These are phyloP conservation scores for Alternaria sp. DNA, from an alignment of 2,329 filamentous ascomycete genomes.

Conservation along the genomic window DNA sequence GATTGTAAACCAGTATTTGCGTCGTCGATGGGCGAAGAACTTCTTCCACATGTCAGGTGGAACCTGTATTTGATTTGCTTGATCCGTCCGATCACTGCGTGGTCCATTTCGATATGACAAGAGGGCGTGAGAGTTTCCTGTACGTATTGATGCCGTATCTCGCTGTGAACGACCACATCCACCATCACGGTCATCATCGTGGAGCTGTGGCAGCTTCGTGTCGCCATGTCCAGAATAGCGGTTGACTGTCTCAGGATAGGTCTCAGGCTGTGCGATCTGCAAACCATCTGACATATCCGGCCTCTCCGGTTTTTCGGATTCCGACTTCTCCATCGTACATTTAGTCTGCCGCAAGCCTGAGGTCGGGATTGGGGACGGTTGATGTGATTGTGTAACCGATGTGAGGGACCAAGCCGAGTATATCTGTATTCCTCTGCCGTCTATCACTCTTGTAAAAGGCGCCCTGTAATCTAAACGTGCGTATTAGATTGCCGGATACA, in stretches of 20 bases:
- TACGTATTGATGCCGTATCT: background rate
- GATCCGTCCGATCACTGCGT: slow-evolving; percentile 1
- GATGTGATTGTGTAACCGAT: background rate
- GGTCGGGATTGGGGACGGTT: background rate
- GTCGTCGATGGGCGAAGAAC: slow-evolving; percentile 9
- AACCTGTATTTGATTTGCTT: background rate
- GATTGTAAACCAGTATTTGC: slow-evolving; percentile 5
- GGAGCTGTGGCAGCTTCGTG: slow-evolving; percentile 14
- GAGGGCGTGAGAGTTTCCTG: slow-evolving; percentile 6
- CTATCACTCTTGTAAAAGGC: background rate
- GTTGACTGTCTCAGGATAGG: slow-evolving; percentile 11
- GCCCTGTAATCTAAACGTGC: background rate
- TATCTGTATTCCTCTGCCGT: background rate
- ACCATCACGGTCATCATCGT: background rate
- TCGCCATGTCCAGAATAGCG: slow-evolving; percentile 7
- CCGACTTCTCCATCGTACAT: background rate
- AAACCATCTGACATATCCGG: slow-evolving; percentile 9
- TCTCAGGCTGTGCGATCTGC: slow-evolving; percentile 15
- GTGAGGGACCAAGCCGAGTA: slow-evolving; percentile 8
- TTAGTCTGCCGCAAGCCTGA: background rate
- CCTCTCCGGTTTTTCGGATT: background rate
- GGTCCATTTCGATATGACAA: background rate
- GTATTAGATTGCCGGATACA: background rate
- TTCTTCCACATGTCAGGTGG: slow-evolving; percentile 11
- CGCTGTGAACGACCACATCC: background rate